phyloP scores from a whole-genome alignment of 371 early-diverging fungal species.

The Rhizopus delemar region DNA sequence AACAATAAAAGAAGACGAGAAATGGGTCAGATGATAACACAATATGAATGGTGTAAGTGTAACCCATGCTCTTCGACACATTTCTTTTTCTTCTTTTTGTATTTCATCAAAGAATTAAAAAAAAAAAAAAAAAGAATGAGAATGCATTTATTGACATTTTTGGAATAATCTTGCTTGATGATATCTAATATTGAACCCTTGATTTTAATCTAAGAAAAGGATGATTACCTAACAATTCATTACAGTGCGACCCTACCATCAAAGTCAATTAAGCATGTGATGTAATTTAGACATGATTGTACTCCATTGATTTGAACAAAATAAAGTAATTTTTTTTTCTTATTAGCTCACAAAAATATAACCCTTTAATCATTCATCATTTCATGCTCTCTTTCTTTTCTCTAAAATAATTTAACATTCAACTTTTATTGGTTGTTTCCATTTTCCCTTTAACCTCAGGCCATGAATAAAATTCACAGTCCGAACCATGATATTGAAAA shows the following conservation, averaged over 20 bases:
- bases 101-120: too few species aligned
- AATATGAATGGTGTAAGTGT: background rate
- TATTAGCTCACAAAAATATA: background rate
- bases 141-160: background rate
- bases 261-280: conserved; percentile 32
- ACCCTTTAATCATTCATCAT: background rate
- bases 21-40: background rate
- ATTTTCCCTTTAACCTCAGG: background rate
- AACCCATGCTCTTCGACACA: background rate
- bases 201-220: background rate
- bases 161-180: background rate
- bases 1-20: conserved; percentile 2
- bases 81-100: background rate
- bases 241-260: conserved; percentile 17
- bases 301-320: conserved; percentile 5
- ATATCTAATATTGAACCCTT: background rate
- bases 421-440: too few species aligned
- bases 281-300: conserved; percentile 12
- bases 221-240: too few species aligned
- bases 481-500: conserved; percentile 1
- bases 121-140: too few species aligned
- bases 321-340: background rate
- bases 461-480: conserved; percentile 2
- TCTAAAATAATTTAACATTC: background rate
- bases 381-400: background rate